Conservation (phyloP, 1,284 basidiomycete species). For the Rhodotorula sp. region DNA sequence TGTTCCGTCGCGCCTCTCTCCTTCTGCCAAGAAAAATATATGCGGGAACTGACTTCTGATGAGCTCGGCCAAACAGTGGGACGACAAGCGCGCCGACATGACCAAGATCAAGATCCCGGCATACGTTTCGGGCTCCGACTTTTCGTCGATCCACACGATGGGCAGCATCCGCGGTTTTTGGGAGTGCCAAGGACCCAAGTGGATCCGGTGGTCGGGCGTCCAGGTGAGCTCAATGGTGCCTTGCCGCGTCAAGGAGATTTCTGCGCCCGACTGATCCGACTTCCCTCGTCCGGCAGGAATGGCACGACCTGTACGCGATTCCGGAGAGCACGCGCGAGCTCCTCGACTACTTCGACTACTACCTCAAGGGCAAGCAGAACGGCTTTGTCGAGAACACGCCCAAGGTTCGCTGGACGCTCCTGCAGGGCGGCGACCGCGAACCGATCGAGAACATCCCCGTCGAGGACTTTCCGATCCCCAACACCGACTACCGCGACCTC, state of each 20-base stretch:
- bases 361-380: conserved; percentile 42
- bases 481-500: conserved; percentile 37
- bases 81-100: conserved; percentile 42
- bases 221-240: conserved; percentile 23
- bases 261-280: no score
- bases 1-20: background rate
- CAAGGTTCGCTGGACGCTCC: conserved; percentile 34
- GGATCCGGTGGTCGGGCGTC: conserved; percentile 38
- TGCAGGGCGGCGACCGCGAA: conserved; percentile 37
- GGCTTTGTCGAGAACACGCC: conserved; percentile 41
- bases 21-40: conserved; percentile 11
- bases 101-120: conserved; percentile 43
- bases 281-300: background rate
- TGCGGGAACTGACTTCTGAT: background rate
- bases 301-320: conserved; percentile 29
- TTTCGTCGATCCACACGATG: conserved; percentile 38
- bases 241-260: no score
- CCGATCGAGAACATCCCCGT: conserved; percentile 32
- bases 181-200: conserved; percentile 37
- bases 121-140: conserved; percentile 44
- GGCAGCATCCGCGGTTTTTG: conserved; percentile 37
- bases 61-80: conserved; percentile 25
- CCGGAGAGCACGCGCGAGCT: conserved; percentile 41
- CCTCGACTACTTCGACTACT: conserved; percentile 42
- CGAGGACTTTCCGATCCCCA: conserved; percentile 35